Evolutionary conservation across 192 early-diverging fungal genomes (phyloP).

Genomic region (Entomortierella parvispora): DNA sequence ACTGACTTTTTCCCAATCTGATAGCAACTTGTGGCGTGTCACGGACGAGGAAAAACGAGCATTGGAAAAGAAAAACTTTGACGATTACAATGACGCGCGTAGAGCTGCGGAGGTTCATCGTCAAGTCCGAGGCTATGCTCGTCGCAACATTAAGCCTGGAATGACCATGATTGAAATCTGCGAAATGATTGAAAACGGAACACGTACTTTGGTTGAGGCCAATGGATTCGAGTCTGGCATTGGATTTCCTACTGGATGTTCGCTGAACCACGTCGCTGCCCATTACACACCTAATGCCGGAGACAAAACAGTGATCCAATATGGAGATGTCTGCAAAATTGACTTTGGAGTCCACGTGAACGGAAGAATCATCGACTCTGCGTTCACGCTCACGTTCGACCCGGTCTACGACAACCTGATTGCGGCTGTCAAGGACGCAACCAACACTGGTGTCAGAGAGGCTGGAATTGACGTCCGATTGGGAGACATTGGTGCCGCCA

Average conservation of each 20-base stretch:
- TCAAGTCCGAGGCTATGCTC: conserved; percentile 85
- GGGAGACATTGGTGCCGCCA: conserved; percentile 92
- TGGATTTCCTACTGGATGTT: conserved; percentile 95
- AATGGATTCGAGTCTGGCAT: conserved; percentile 85
- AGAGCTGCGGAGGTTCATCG: conserved; percentile 95
- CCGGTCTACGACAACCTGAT: conserved; percentile 87
- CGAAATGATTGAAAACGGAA: conserved; percentile 95
- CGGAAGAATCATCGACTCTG: conserved; percentile 94
- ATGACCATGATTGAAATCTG: conserved; percentile 94
- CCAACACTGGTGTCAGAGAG: conserved; percentile 92
- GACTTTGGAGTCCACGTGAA: conserved; percentile 97
- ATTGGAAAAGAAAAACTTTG: conserved; percentile 75
- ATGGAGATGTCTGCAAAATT: conserved; percentile 96
- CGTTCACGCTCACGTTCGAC: conserved; percentile 94
- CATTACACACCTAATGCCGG: conserved; percentile 98
- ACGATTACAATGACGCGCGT: conserved; percentile 85
- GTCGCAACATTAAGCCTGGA: conserved; percentile 87
- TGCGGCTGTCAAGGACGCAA: conserved; percentile 93
- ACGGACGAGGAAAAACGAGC: conserved; percentile 94
- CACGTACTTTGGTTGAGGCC: conserved; percentile 82
- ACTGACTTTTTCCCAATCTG: background rate
- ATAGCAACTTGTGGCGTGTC: conserved; percentile 85
- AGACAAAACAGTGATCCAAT: conserved; percentile 85
- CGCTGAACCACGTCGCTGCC: conserved; percentile 94
- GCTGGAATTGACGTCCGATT: conserved; percentile 97